Base-by-base conservation (phyloP, 164 flowering plant genomes). In the Berberis vulgaris region DNA sequence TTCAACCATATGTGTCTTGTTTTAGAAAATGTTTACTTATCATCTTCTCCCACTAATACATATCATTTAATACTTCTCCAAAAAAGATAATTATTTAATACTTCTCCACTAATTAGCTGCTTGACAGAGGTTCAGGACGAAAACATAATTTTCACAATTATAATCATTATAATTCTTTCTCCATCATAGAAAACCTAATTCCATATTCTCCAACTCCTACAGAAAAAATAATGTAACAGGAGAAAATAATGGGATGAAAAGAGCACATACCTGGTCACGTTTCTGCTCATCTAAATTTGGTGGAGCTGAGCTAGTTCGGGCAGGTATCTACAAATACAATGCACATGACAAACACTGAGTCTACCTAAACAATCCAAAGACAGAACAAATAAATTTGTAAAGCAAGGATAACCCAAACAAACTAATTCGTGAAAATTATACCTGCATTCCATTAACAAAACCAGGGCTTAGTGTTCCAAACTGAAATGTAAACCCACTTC, bases 231-330 rank as follows among this genome's bases (percentile, higher is more conserved):
- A 26, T 26, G 26, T 26, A 26, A 26, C 26, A 26, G 26, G 26
- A 26, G 26, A 26, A 26, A 60, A 13, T 5, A 45, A 42, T 54
- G 5, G 45, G 54, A 39, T 49, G 50, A 68, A 47, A 49, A 43
- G 45, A 7, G 11, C 45, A 64, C 80, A 60, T n/a, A 91, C 96
- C 95, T 86, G 92, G 50, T 77, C 92, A 13, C 79, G 80, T 70
- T 82, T 91, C 74, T 88, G 98, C 77, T 93, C 98, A 73, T 90
- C 94, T 79, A 93, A 67, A 73, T 88, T 88, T 41, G 97, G 97
- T 53, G 97, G 97, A 5, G 98, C 98, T 38, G 98, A 93, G 76
- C 82, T 93, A 26, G 97, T 93, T 65, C 97, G 83, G 60, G 97
- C 86, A 63, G 98, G 98, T 71, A 93, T 77, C 98, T 93, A 61